Conservation (phyloP, 805 yeast genomes). For the Kodamaea neixiangensis region DNA sequence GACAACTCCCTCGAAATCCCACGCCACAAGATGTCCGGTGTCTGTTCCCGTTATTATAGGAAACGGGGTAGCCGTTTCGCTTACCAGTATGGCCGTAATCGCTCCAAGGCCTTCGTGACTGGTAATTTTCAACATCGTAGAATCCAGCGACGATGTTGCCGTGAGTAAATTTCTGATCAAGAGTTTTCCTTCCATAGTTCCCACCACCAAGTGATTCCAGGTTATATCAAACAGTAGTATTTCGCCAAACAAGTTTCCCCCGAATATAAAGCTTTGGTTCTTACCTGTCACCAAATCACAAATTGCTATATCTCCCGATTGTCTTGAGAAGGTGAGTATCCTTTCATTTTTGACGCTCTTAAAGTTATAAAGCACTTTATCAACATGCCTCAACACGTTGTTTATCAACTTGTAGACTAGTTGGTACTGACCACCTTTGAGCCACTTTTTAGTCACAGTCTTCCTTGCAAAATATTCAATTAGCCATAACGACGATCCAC, state of each 20-base stretch:
- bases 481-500: slow-evolving; percentile 48
- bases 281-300: slow-evolving; percentile 37
- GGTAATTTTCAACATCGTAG: slow-evolving; percentile 21
- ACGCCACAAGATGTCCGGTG: slow-evolving; percentile 25
- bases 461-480: slow-evolving; percentile 47
- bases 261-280: slow-evolving; percentile 42
- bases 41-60: slow-evolving; percentile 30
- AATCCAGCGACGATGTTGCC: slow-evolving; percentile 30
- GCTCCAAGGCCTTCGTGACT: slow-evolving; percentile 11
- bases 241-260: slow-evolving; percentile 20
- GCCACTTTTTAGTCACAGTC: slow-evolving; percentile 38
- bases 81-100: slow-evolving; percentile 22
- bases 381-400: slow-evolving; percentile 27
- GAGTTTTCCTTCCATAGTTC: slow-evolving; percentile 30
- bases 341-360: slow-evolving; percentile 21
- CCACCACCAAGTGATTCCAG: slow-evolving; percentile 36
- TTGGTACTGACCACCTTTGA: slow-evolving; percentile 32
- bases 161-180: slow-evolving; percentile 35
- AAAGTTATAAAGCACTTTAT: slow-evolving; percentile 27
- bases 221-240: slow-evolving; percentile 25
- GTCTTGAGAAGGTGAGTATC: slow-evolving; percentile 29
- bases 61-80: slow-evolving; percentile 8
- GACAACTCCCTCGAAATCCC: slow-evolving; percentile 27
- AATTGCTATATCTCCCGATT: slow-evolving; percentile 30
- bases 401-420: slow-evolving; percentile 31